These are phyloP conservation scores for Niebla homalea DNA, from an alignment of 495 filamentous ascomycete species.

Conservation along the genomic window DNA sequence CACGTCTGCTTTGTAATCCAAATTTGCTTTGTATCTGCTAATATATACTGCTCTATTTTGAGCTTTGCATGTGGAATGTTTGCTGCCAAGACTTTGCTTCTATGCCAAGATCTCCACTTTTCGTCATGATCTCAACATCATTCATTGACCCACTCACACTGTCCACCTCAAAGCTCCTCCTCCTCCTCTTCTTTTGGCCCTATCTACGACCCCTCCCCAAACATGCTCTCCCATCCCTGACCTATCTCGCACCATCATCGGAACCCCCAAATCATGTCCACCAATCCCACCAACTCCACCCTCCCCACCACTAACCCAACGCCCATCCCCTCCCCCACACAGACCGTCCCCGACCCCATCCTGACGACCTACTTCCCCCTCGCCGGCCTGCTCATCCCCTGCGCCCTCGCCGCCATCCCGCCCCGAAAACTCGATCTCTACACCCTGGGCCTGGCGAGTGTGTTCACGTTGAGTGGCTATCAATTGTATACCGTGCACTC, in stretches of 20 bases:
- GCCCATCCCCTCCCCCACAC: background rate
- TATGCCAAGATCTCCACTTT: too few relatives aligned
- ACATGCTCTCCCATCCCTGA: background rate
- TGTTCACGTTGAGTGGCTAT: constrained; percentile 51
- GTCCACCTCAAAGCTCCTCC: background rate
- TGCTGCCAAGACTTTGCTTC: too few relatives aligned
- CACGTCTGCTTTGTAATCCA: background rate
- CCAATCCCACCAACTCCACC: background rate
- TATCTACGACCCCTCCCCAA: background rate
- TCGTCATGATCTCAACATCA: too few relatives aligned
- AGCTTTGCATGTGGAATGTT: too few relatives aligned
- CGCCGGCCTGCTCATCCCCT: constrained; percentile 44
- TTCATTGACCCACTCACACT: background rate
- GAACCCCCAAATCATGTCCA: background rate
- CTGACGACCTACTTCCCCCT: constrained; percentile 40
- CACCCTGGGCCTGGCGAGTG: constrained; percentile 44
- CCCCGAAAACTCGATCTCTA: constrained; percentile 60
- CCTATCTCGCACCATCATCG: background rate
- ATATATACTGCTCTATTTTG: too few relatives aligned
- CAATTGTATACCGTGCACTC: constrained; percentile 30
- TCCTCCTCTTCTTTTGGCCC: background rate
- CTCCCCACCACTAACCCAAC: constrained; percentile 6
- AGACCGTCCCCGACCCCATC: constrained; percentile 14
- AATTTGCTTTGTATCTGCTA: background rate
- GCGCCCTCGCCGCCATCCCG: constrained; percentile 59